phyloP scores from a whole-genome alignment of 1,284 basidiomycete species.

The Cryptococcus hybrid region DNA sequence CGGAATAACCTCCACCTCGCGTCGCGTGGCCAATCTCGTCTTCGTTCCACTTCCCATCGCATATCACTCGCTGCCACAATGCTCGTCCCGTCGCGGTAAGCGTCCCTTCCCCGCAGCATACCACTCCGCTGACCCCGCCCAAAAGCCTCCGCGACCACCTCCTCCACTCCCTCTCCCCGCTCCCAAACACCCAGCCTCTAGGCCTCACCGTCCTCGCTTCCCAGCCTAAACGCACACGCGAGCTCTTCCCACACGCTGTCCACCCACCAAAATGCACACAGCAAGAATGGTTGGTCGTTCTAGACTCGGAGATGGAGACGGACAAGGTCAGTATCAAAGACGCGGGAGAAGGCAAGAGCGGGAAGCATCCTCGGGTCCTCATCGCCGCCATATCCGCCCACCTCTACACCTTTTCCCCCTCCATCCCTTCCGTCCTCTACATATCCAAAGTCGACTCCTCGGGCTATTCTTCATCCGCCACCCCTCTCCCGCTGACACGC shows the following conservation, averaged over 20 bases:
- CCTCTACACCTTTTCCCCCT: constrained; percentile 61
- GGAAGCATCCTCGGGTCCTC: constrained; percentile 38
- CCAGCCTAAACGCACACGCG: constrained; percentile 61
- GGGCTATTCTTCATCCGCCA: constrained; percentile 60
- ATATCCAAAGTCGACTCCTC: constrained; percentile 93
- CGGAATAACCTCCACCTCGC: too few relatives aligned
- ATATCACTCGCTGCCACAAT: too few relatives aligned
- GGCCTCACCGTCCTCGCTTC: constrained; percentile 73
- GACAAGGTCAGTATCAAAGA: background rate
- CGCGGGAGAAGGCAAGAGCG: background rate
- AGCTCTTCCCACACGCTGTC: constrained; percentile 70
- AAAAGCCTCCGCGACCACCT: constrained; percentile 63
- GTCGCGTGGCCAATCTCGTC: too few relatives aligned
- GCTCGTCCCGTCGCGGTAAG: background rate
- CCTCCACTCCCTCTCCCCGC: constrained; percentile 56
- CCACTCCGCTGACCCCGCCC: background rate
- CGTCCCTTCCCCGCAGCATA: background rate
- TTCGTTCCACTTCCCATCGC: too few relatives aligned
- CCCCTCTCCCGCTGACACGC: constrained; percentile 59
- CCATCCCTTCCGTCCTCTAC: constrained; percentile 76
- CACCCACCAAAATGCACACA: constrained; percentile 53
- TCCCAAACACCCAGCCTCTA: constrained; percentile 58
- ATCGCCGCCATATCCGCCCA: constrained; percentile 78
- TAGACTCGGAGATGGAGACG: constrained; percentile 58
- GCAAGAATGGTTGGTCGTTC: constrained; percentile 61